Conservation (phyloP, 352 stramenopile genomes). For the Achlya hypogyna region DNA sequence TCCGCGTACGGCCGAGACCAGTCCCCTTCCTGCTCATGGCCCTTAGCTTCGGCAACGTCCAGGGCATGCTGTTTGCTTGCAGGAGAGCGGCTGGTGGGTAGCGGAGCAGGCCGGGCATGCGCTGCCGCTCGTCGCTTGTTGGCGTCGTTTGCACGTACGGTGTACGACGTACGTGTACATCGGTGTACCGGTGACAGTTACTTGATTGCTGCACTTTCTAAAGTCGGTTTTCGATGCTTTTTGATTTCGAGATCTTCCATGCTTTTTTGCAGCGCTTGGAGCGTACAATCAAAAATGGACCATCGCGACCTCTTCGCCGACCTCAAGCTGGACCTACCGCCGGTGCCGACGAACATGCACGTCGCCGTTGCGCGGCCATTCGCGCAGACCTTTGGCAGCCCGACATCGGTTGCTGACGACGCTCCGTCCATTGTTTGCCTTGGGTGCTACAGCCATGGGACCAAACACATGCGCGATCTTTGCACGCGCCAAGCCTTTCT, state of each 20-base stretch:
- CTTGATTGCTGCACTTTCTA: constrained; percentile 3
- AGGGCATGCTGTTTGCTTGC: no score
- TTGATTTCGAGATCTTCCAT: constrained; percentile 2
- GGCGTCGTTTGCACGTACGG: no score
- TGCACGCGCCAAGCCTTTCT: background rate
- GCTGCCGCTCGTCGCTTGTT: no score
- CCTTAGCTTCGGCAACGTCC: background rate
- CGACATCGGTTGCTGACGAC: background rate
- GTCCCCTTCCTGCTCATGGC: background rate
- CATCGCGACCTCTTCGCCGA: background rate
- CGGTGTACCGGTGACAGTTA: background rate
- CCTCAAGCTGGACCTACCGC: background rate
- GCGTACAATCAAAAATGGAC: constrained; percentile 1
- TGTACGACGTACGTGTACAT: background rate
- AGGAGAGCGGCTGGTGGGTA: no score
- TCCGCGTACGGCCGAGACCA: background rate
- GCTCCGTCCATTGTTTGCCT: background rate
- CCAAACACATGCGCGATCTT: background rate
- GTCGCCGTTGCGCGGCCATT: background rate
- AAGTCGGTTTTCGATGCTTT: background rate
- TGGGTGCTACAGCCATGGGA: background rate
- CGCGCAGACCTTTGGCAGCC: background rate
- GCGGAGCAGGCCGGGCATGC: no score
- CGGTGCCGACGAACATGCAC: background rate
- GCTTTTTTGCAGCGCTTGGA: background rate